Percentiles rank a stretch among this genome's conserved stretches.
These are phyloP conservation scores for Pythium rhizo-oryzae DNA, from an alignment of 352 stramenopile species.

Conservation along the genomic window DNA sequence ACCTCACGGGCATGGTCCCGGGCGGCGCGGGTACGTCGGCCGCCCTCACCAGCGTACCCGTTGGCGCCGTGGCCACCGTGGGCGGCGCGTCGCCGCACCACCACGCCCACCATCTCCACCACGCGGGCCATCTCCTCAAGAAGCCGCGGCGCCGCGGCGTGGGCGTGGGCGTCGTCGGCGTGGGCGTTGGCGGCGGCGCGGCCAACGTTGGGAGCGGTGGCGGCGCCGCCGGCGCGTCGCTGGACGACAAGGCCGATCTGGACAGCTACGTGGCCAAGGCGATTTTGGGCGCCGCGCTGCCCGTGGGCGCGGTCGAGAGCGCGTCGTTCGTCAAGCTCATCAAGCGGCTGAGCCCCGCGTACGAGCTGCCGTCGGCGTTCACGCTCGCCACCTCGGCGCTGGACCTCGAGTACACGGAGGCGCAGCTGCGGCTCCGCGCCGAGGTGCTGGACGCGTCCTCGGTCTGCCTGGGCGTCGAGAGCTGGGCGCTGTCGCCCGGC, in stretches of 20 bases:
- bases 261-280: slow-evolving; percentile 62
- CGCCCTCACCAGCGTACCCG: neutral
- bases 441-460: slow-evolving; percentile 53
- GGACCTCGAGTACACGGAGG: slow-evolving; percentile 63
- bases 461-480: slow-evolving; percentile 61
- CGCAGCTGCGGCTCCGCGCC: slow-evolving; percentile 58
- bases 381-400: slow-evolving; percentile 51
- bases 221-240: neutral
- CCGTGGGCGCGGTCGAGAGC: slow-evolving; percentile 62
- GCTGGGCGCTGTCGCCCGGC: slow-evolving; percentile 30
- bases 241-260: slow-evolving; percentile 59
- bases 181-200: slow-evolving; percentile 5
- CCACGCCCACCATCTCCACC: slow-evolving; percentile 13
- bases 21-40: neutral
- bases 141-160: slow-evolving; percentile 30
- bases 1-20: slow-evolving; percentile 26
- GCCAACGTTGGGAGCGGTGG: neutral
- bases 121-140: slow-evolving; percentile 23
- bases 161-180: neutral
- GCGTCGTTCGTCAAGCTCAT: slow-evolving; percentile 62
- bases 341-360: slow-evolving; percentile 55
- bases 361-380: slow-evolving; percentile 55
- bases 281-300: slow-evolving; percentile 52
- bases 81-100: slow-evolving; percentile 12
- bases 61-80: neutral